These are phyloP conservation scores for Clavariopsis aquatica DNA, from an alignment of 495 filamentous ascomycete species.

Conservation along the genomic window DNA sequence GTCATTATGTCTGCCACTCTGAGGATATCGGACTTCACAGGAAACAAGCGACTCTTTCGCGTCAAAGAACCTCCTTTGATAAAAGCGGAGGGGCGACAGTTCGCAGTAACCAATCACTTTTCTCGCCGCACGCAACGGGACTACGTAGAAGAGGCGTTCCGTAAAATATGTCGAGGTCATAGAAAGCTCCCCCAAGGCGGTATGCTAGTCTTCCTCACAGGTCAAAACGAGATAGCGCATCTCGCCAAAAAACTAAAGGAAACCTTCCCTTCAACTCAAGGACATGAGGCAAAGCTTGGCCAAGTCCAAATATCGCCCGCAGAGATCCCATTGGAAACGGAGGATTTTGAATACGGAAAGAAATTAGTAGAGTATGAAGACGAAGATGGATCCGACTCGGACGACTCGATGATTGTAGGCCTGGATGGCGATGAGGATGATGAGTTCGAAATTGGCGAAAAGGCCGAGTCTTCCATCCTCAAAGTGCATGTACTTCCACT, in stretches of 20 bases:
- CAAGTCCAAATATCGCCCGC: constrained; percentile 72
- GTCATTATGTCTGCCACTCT: constrained; percentile 99
- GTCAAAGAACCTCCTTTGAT: constrained; percentile 76
- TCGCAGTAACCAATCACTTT: constrained; percentile 88
- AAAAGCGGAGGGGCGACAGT: constrained; percentile 91
- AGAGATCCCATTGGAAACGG: constrained; percentile 78
- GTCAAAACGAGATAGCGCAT: constrained; percentile 83
- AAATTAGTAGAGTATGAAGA: constrained; percentile 38
- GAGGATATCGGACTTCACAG: constrained; percentile 82
- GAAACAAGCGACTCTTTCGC: constrained; percentile 78
- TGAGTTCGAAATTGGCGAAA: constrained; percentile 59
- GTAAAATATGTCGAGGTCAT: constrained; percentile 86
- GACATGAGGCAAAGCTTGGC: constrained; percentile 54
- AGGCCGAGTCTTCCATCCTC: constrained; percentile 49
- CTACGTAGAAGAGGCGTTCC: constrained; percentile 85
- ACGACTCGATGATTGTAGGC: constrained; percentile 47
- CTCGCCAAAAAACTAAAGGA: constrained; percentile 76
- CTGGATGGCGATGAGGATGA: constrained; percentile 54
- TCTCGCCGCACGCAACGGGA: constrained; percentile 77
- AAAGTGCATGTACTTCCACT: constrained; percentile 84
- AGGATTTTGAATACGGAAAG: constrained; percentile 80
- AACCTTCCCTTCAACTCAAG: constrained; percentile 63
- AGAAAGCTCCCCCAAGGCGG: constrained; percentile 86
- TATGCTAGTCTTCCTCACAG: constrained; percentile 94
- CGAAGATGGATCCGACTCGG: constrained; percentile 44